A percentile compares a stretch with the other conserved stretches of the same genome.
These are phyloP conservation scores for Phytophthora tubulina DNA, from an alignment of 352 stramenopile genomes.

Conservation along the genomic window DNA sequence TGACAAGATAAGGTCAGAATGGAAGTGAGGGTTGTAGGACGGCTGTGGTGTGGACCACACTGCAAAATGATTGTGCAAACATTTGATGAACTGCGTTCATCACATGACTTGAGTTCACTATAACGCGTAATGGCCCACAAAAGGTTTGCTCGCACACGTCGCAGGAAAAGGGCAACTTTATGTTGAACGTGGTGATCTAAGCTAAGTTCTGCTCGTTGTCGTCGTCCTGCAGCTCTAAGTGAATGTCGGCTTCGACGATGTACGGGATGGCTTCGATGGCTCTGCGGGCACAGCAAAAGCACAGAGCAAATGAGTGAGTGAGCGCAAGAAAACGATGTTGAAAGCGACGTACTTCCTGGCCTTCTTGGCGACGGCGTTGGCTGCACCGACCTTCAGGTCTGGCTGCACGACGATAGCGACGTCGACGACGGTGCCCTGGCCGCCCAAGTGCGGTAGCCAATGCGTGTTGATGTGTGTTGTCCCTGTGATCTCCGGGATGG, in stretches of 20 bases:
- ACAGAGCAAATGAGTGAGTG: neutral
- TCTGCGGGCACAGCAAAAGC: conserved; percentile 39
- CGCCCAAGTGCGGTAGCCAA: conserved; percentile 71
- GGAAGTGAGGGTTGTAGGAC: conserved; percentile 21
- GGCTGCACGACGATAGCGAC: conserved; percentile 82
- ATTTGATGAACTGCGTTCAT: conserved; percentile 13
- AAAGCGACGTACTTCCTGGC: conserved; percentile 62
- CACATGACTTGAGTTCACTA: conserved; percentile 22
- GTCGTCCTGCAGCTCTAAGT: conserved; percentile 81
- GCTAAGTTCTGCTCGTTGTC: conserved; percentile 39
- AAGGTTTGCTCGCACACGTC: conserved; percentile 35
- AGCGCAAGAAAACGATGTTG: neutral
- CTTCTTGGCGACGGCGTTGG: conserved; percentile 75
- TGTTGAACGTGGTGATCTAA: neutral
- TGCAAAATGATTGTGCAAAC: conserved; percentile 23
- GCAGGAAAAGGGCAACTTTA: conserved; percentile 28
- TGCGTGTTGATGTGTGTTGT: conserved; percentile 88
- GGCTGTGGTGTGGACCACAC: conserved; percentile 14
- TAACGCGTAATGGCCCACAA: conserved; percentile 1
- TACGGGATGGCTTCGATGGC: conserved; percentile 84
- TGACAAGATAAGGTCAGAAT: conserved; percentile 9
- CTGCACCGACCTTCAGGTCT: conserved; percentile 80
- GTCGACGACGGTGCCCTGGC: conserved; percentile 77
- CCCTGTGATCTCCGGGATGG: conserved; percentile 73
- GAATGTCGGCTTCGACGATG: conserved; percentile 82